These are phyloP conservation scores for Suhomyces sp. DNA, from an alignment of 805 yeast genomes.

Conservation along the genomic window DNA sequence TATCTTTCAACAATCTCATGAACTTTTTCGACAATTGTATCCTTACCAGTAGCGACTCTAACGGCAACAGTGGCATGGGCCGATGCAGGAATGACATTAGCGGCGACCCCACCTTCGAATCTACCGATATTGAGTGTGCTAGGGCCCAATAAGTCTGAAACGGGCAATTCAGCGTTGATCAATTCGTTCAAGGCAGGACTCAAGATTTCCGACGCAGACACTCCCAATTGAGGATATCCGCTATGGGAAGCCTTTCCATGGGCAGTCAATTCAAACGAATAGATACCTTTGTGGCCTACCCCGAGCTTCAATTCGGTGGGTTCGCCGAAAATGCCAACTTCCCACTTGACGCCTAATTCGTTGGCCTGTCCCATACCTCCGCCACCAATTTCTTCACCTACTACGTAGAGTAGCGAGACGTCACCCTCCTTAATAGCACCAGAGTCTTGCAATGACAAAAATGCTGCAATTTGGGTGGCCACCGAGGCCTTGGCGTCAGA, in stretches of 20 bases:
- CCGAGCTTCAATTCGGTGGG: constrained; percentile 71
- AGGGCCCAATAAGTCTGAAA: constrained; percentile 52
- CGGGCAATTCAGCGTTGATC: constrained; percentile 45
- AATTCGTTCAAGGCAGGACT: constrained; percentile 50
- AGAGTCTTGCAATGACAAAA: constrained; percentile 42
- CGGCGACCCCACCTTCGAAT: constrained; percentile 61
- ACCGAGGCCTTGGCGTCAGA: constrained; percentile 72
- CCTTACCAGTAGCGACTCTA: constrained; percentile 52
- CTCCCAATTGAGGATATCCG: constrained; percentile 68
- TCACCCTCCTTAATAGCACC: constrained; percentile 50
- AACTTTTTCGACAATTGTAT: constrained; percentile 35
- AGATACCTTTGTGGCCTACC: constrained; percentile 66
- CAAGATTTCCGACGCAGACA: constrained; percentile 57
- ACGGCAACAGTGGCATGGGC: constrained; percentile 50
- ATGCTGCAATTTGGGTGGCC: constrained; percentile 58
- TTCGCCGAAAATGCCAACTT: constrained; percentile 66
- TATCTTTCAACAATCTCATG: constrained; percentile 29
- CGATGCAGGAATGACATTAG: constrained; percentile 60
- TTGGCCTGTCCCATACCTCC: constrained; percentile 54
- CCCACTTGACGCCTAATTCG: constrained; percentile 48
- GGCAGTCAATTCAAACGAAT: constrained; percentile 39
- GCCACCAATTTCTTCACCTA: constrained; percentile 71
- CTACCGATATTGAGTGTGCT: constrained; percentile 61
- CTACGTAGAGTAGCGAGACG: constrained; percentile 56
- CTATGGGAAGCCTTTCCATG: constrained; percentile 62